phyloP scores from a whole-genome alignment of 192 early-diverging fungal genomes.

The Podila horticola region DNA sequence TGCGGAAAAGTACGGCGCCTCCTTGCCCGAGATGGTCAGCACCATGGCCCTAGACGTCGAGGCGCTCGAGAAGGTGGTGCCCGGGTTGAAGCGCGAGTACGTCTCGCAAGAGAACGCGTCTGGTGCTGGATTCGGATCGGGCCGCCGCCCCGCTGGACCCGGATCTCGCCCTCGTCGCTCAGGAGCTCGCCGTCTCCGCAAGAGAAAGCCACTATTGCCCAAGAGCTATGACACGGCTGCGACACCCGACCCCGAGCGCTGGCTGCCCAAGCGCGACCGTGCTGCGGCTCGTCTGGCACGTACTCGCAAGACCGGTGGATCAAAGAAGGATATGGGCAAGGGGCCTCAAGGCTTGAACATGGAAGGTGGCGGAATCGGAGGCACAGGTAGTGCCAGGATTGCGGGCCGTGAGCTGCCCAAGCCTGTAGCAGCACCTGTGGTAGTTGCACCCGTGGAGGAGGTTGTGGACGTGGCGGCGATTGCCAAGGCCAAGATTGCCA shows the following conservation, averaged over 20 bases:
- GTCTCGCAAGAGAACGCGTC: constrained; percentile 20
- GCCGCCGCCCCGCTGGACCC: constrained; percentile 11
- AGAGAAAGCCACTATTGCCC: constrained; percentile 65
- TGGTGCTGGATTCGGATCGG: constrained; percentile 8
- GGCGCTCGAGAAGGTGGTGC: constrained; percentile 62
- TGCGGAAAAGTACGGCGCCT: constrained; percentile 72
- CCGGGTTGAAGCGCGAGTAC: constrained; percentile 65
- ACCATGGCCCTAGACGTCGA: constrained; percentile 59
- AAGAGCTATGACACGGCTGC: constrained; percentile 64
- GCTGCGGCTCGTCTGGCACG: constrained; percentile 63
- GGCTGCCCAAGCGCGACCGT: constrained; percentile 75
- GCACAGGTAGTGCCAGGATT: constrained; percentile 80
- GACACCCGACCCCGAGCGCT: constrained; percentile 75
- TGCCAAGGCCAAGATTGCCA: constrained; percentile 28
- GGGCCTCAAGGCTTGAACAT: constrained; percentile 73
- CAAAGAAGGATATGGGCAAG: constrained; percentile 53
- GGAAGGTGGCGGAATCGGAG: constrained; percentile 74
- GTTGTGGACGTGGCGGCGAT: constrained; percentile 11
- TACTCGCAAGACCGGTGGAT: constrained; percentile 67
- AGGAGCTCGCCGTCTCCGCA: constrained; percentile 55
- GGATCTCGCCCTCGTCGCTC: constrained; percentile 36
- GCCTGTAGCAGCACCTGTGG: neutral
- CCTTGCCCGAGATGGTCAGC: constrained; percentile 55
- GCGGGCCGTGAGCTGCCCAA: constrained; percentile 51
- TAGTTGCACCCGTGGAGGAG: constrained; percentile 16